These are phyloP conservation scores for Tuber indicum DNA, from an alignment of 495 filamentous ascomycete genomes.

Conservation along the genomic window DNA sequence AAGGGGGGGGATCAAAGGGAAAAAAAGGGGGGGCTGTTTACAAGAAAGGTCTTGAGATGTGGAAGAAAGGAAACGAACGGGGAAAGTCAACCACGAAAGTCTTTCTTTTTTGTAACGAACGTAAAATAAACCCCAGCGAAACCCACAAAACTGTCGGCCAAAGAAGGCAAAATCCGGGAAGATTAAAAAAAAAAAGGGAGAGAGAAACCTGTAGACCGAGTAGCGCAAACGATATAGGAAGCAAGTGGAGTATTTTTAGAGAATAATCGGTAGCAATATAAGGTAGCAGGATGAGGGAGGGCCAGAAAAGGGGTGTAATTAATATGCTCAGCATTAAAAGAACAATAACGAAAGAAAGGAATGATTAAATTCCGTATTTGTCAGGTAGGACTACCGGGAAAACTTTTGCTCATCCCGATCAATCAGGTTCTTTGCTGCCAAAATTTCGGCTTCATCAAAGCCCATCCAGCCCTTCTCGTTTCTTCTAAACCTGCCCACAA, in stretches of 20 bases:
- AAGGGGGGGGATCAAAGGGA: not conserved
- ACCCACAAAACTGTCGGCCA: not conserved
- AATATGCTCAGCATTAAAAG: slow-evolving; percentile 21
- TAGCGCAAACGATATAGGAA: not conserved
- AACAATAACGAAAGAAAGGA: not conserved
- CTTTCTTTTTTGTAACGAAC: not conserved
- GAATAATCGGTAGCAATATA: not conserved
- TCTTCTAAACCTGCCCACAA: slow-evolving; percentile 57
- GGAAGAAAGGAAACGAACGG: not conserved
- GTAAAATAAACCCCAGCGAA: not conserved
- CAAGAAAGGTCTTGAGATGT: not conserved
- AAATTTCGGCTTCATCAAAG: slow-evolving; percentile 66
- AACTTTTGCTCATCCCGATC: slow-evolving; percentile 41
- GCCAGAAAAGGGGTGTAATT: not conserved
- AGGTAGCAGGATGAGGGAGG: not conserved
- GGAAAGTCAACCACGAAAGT: not conserved
- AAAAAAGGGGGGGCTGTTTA: not conserved
- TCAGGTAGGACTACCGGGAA: slow-evolving; percentile 17
- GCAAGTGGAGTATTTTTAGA: not conserved
- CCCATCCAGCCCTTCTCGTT: slow-evolving; percentile 63
- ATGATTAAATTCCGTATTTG: not conserved
- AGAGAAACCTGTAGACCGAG: not conserved
- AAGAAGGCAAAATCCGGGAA: not conserved
- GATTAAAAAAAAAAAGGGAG: not conserved
- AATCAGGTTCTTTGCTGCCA: slow-evolving; percentile 68